Percentiles rank a stretch among this genome's conserved stretches.
Conservation (phyloP, 768 basidiomycete genomes). For the Xerocomellus intermedius region DNA sequence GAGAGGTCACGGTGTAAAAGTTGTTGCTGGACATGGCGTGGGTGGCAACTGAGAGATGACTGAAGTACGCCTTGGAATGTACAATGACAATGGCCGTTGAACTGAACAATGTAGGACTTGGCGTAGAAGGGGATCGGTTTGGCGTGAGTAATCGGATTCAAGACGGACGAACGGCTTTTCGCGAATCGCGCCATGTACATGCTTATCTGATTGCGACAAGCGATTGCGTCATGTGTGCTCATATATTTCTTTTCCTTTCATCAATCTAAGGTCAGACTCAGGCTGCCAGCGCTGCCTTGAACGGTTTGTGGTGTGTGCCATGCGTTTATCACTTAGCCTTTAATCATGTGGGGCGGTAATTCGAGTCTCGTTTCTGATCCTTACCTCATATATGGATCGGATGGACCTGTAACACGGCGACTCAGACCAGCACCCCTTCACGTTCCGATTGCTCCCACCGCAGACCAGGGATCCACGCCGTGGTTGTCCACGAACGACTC, state of each 20-base stretch:
- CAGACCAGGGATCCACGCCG: no score
- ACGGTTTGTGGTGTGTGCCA: neutral
- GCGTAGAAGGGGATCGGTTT: neutral
- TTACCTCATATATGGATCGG: neutral
- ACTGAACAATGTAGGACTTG: no score
- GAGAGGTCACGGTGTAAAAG: constrained; percentile 51
- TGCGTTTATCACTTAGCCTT: neutral
- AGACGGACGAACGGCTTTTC: no score
- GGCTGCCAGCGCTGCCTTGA: neutral
- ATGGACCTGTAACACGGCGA: no score
- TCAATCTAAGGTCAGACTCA: neutral
- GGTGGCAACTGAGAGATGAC: neutral
- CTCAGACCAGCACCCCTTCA: neutral
- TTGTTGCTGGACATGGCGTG: constrained; percentile 35
- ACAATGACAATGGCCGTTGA: no score
- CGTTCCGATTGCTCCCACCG: neutral
- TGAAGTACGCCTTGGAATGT: neutral
- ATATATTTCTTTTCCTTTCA: neutral
- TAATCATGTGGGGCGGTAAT: neutral
- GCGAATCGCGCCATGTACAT: no score
- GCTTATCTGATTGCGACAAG: neutral
- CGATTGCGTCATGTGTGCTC: neutral
- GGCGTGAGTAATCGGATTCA: neutral
- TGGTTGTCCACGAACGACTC: neutral
- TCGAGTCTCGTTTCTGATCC: neutral